phyloP scores from a whole-genome alignment of 805 yeast species.

The Candida coleopterorum region DNA sequence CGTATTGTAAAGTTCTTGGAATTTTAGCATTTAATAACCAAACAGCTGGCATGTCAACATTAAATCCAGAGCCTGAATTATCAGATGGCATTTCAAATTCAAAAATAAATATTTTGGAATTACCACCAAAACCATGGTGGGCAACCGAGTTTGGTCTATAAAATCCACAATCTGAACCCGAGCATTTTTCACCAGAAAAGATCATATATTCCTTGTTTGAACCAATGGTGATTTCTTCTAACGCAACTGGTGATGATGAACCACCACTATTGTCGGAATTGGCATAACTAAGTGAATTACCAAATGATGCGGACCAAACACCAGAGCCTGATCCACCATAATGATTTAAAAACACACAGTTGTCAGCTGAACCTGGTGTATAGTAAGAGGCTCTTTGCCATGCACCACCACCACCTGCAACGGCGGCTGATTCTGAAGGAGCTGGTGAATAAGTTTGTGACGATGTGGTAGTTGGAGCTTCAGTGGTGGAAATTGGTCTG shows the following conservation, averaged over 20 bases:
- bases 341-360: constrained; percentile 80
- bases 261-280: constrained; percentile 73
- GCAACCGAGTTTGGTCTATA: constrained; percentile 86
- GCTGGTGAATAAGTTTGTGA: constrained; percentile 18
- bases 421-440: constrained; percentile 22
- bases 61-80: constrained; percentile 41
- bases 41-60: constrained; percentile 96
- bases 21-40: constrained; percentile 94
- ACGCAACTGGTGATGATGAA: constrained; percentile 62
- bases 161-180: constrained; percentile 68
- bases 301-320: constrained; percentile 78
- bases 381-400: constrained; percentile 80
- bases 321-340: constrained; percentile 90
- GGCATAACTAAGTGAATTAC: constrained; percentile 86
- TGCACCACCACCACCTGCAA: constrained; percentile 39
- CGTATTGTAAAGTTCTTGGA: constrained; percentile 96
- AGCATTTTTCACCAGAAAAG: constrained; percentile 68
- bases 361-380: constrained; percentile 65
- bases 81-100: constrained; percentile 92
- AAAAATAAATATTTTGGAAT: constrained; percentile 78
- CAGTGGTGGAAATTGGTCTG: constrained; percentile 18
- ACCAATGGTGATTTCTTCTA: constrained; percentile 61
- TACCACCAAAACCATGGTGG: constrained; percentile 89
- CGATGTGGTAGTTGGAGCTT: constrained; percentile 19
- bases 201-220: constrained; percentile 80